Percentiles rank a stretch among this genome's conserved stretches.
phyloP scores from a whole-genome alignment of 352 stramenopile species.

The Phytopythium montanum region DNA sequence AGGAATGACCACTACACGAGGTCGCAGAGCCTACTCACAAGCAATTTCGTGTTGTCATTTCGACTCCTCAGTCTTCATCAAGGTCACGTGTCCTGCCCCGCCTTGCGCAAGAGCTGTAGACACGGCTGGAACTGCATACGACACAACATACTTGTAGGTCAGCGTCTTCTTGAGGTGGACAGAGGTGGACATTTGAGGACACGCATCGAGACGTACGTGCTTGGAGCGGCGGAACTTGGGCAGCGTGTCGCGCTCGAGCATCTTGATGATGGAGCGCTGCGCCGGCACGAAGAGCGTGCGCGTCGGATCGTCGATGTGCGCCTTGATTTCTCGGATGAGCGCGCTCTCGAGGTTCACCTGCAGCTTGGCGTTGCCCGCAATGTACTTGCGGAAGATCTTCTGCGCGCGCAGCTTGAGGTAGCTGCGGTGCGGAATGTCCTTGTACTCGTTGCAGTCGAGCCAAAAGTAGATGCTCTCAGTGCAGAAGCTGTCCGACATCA shows the following conservation, averaged over 20 bases:
- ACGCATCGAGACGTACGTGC: conserved; percentile 26
- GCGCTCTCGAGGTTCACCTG: conserved; percentile 69
- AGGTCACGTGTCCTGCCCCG: conserved; percentile 7
- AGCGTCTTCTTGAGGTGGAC: background rate
- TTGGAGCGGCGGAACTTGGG: conserved; percentile 73
- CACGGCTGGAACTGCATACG: conserved; percentile 33
- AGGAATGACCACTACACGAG: no score
- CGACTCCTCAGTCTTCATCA: no score
- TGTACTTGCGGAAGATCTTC: conserved; percentile 83
- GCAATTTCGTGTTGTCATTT: no score
- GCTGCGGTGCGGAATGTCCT: conserved; percentile 66
- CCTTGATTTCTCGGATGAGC: conserved; percentile 52
- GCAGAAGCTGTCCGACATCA: conserved; percentile 41
- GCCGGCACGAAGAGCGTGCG: conserved; percentile 56
- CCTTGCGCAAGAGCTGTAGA: conserved; percentile 30
- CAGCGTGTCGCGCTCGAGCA: conserved; percentile 72
- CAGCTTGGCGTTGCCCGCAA: conserved; percentile 52
- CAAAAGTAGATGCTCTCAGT: conserved; percentile 84
- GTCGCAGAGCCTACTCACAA: no score
- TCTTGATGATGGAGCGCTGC: conserved; percentile 67
- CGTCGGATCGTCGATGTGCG: conserved; percentile 47
- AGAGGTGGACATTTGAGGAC: background rate
- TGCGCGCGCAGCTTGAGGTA: conserved; percentile 75
- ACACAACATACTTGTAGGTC: background rate
- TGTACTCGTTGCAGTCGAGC: conserved; percentile 82